phyloP scores from a whole-genome alignment of 768 basidiomycete genomes.

The Pulveroboletus frians region DNA sequence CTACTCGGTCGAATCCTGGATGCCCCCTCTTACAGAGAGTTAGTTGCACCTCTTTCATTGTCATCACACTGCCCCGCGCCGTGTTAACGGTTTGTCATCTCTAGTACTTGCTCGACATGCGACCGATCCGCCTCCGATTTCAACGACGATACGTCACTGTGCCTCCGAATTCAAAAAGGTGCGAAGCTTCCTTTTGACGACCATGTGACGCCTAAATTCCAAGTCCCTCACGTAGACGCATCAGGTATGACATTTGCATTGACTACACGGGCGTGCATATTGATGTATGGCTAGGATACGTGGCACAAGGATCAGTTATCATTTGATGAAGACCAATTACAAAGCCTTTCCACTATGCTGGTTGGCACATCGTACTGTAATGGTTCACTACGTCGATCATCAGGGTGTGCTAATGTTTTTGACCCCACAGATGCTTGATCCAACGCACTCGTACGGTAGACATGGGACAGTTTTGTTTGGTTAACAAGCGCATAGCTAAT shows the following conservation, averaged over 20 bases:
- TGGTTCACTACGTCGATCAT: slow-evolving; percentile 24
- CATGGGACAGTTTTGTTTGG: background rate
- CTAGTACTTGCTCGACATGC: slow-evolving; percentile 72
- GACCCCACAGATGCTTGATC: slow-evolving; percentile 24
- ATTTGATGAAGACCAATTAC: slow-evolving; percentile 87
- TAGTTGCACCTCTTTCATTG: slow-evolving; percentile 9
- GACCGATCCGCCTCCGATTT: slow-evolving; percentile 85
- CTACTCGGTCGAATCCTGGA: slow-evolving; percentile 92
- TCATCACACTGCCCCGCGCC: background rate
- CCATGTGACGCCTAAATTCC: slow-evolving; percentile 1
- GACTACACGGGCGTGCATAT: slow-evolving; percentile 2
- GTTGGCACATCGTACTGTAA: slow-evolving; percentile 87
- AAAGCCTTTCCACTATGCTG: slow-evolving; percentile 81
- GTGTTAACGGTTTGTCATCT: background rate
- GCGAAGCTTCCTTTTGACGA: slow-evolving; percentile 18
- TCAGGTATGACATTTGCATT: slow-evolving; percentile 39
- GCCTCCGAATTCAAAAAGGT: slow-evolving; percentile 85
- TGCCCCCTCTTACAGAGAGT: slow-evolving; percentile 80
- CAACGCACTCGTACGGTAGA: slow-evolving; percentile 3
- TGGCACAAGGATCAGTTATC: slow-evolving; percentile 86
- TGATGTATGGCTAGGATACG: slow-evolving; percentile 56
- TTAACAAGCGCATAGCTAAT: background rate
- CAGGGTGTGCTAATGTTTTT: slow-evolving; percentile 11
- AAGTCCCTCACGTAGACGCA: slow-evolving; percentile 43
- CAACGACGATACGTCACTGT: slow-evolving; percentile 81